phyloP scores from a whole-genome alignment of 176 grass and related monocot species.

The Poa pratensis region DNA sequence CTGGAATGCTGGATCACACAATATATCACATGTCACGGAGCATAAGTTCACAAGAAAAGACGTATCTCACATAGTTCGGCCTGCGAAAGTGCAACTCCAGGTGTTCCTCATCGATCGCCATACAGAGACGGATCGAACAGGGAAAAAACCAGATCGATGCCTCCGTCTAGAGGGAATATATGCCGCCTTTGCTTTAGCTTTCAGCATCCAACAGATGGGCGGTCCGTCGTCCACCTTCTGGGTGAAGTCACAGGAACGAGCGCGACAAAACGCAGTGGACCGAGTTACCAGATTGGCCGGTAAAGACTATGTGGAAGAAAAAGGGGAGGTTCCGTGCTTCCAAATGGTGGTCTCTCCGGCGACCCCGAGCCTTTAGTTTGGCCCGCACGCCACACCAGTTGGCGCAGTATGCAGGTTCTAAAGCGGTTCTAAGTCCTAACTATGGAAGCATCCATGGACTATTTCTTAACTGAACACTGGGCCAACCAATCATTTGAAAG shows the following conservation, averaged over 20 bases:
- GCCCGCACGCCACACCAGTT: background rate
- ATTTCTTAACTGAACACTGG: background rate
- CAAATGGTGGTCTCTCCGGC: background rate
- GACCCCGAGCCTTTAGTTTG: background rate
- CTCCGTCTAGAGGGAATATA: background rate
- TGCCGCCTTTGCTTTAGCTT: slow-evolving; percentile 49
- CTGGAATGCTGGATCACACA: too few relatives aligned
- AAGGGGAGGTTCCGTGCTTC: background rate
- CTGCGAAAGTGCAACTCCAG: background rate
- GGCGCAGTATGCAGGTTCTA: too few relatives aligned
- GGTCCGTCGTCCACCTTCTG: slow-evolving; percentile 18
- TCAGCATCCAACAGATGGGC: background rate
- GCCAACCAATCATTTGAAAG: background rate
- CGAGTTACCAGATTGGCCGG: background rate
- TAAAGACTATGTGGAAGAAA: background rate
- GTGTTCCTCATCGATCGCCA: background rate
- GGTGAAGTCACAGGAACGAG: background rate
- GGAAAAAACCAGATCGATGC: slow-evolving; percentile 1
- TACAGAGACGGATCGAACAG: background rate
- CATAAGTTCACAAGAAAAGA: too few relatives aligned
- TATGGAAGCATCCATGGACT: background rate
- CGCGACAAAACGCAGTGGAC: slow-evolving; percentile 7
- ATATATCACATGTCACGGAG: too few relatives aligned
- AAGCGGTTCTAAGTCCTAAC: too few relatives aligned
- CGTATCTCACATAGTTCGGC: too few relatives aligned